These are phyloP conservation scores for Martiniozyma asiatica DNA, from an alignment of 1,139 yeast genomes.

Conservation along the genomic window DNA sequence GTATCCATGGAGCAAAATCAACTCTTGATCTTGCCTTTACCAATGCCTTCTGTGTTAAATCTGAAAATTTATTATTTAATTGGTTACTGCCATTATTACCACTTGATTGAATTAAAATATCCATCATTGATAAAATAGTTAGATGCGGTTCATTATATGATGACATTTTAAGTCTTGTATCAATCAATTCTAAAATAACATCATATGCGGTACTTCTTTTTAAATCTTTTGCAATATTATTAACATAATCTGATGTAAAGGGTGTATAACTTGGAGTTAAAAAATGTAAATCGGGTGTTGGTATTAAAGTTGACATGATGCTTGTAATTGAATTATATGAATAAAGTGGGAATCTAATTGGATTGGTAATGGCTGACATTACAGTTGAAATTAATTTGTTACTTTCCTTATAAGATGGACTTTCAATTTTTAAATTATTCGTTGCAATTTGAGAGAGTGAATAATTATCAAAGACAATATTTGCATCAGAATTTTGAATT, in stretches of 20 bases:
- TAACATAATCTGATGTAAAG: constrained; percentile 52
- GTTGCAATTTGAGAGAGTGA: constrained; percentile 63
- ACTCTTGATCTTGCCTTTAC: constrained; percentile 69
- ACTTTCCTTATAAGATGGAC: constrained; percentile 56
- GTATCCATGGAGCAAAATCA: constrained; percentile 78
- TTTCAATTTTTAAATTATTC: constrained; percentile 29
- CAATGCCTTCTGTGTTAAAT: constrained; percentile 58
- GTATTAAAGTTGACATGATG: constrained; percentile 70
- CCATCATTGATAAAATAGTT: constrained; percentile 59
- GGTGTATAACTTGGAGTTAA: constrained; percentile 83
- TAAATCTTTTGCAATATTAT: constrained; percentile 42
- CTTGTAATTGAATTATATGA: constrained; percentile 82
- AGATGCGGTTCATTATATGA: constrained; percentile 27
- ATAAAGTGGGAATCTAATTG: constrained; percentile 84
- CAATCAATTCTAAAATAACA: constrained; percentile 68
- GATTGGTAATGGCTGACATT: constrained; percentile 74
- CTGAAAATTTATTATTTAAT: constrained; percentile 28
- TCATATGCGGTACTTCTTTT: constrained; percentile 76
- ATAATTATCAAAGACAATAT: constrained; percentile 81
- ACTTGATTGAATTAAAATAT: constrained; percentile 63
- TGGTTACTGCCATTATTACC: constrained; percentile 40
- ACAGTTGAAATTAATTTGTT: constrained; percentile 81
- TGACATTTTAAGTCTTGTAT: constrained; percentile 71
- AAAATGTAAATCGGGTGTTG: constrained; percentile 85
- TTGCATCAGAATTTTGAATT: constrained; percentile 75